Conservation (phyloP, 345 rosid species). For the Populus deltoides region DNA sequence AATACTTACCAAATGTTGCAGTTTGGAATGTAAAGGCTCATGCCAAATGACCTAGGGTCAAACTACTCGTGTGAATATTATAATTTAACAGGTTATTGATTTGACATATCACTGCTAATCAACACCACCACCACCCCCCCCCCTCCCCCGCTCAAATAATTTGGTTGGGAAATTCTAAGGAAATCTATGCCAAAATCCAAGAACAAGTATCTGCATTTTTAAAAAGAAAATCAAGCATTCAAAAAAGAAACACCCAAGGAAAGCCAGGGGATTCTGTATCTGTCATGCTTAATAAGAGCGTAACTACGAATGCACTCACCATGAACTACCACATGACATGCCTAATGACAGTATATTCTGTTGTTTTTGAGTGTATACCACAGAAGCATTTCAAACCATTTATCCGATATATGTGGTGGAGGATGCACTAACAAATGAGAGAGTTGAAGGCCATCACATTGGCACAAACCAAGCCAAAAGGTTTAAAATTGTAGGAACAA, state of each 20-base stretch:
- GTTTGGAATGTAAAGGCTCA: neutral
- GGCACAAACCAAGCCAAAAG: neutral
- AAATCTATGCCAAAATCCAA: neutral
- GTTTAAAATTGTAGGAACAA: neutral
- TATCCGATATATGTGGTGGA: neutral
- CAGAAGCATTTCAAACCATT: neutral
- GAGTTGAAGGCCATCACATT: neutral
- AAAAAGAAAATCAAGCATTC: neutral
- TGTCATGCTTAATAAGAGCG: neutral
- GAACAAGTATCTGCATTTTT: no score
- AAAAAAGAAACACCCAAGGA: neutral
- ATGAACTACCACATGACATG: neutral
- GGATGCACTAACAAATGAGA: neutral
- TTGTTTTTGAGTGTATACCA: neutral
- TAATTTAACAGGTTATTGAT: neutral
- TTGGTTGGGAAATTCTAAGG: neutral
- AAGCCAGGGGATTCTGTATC: neutral
- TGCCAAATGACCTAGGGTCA: neutral
- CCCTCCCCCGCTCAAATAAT: neutral
- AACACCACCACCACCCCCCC: neutral
- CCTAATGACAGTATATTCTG: neutral
- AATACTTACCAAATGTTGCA: neutral
- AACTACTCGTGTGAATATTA: neutral
- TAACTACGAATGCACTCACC: neutral
- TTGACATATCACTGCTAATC: neutral